Evolutionary conservation across 2,329 filamentous ascomycete genomes (phyloP), one percentile per base, ranked within the genome.

Genomic region (Aspergillus calidoustus): DNA sequence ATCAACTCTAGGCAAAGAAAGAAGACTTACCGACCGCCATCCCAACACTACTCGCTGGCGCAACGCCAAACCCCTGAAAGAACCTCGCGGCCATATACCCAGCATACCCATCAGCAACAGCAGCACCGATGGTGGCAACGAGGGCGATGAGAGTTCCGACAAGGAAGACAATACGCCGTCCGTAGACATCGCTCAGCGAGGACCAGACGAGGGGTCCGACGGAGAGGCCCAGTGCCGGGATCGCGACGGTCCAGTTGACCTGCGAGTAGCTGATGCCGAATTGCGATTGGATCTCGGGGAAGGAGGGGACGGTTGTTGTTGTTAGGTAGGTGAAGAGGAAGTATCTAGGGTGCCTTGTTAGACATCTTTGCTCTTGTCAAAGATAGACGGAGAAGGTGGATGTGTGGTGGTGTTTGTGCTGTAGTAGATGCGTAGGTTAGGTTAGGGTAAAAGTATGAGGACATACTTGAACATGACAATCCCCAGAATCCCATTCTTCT

Each of bases 301-400:
- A 86, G 0, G 83, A 84, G 2, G 84, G 83, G 1, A 86, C 82
- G 0, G 83, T 84, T 0, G 82, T 84, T 1, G 84, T 86, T 0
- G 84, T 86, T 62, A 86, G 78, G 72, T 86, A 87, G 17, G 84
- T 86, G 74, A 86, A 85, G 64, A 86, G 74, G 67, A 86, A 86
- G 66, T 86, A 85, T 64, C 81, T 83, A 38, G 6, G 25, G 25
- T 28, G 6, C 23, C 22, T 19, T 7, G 44, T 47, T 47, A 47
- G 44, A 8, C 5, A 15, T 41, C 11, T 13, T 41, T 13, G 13
- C 19, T 19, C 19, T 19, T 47, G 9, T 19, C 6, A 47, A 4
- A 47, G 44, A 47, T 38, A 7, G 8, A 15, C 9, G 25, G 25
- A 28, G 25, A 28, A 28, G 25, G 31, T 38, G 31, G 11, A 15